Evolutionary conservation across 306 rosid genomes (phyloP).

Genomic region (Cicer cuneatum): DNA sequence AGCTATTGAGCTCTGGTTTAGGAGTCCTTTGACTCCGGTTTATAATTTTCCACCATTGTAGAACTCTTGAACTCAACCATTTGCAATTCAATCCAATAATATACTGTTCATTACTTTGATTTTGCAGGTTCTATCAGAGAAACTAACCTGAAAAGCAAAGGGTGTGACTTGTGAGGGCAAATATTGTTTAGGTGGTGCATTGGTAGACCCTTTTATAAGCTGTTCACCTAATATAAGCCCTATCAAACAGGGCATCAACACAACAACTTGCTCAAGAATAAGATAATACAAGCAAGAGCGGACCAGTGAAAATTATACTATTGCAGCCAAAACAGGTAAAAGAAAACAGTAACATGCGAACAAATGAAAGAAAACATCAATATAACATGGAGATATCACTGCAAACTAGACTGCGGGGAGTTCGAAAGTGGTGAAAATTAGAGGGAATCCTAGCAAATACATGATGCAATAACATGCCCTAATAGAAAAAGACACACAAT

Average conservation of each 20-base stretch:
- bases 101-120: no score
- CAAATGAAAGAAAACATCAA: not conserved
- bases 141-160: no score
- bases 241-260: not conserved
- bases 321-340: not conserved
- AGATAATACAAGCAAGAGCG: constrained; percentile 9
- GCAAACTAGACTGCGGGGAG: not conserved
- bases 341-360: not conserved
- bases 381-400: not conserved
- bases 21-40: no score
- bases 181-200: not conserved
- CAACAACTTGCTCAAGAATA: not conserved
- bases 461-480: not conserved
- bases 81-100: no score
- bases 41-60: no score
- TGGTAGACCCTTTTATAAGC: not conserved
- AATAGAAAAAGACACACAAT: not conserved
- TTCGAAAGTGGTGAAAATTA: not conserved
- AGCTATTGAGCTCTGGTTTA: no score
- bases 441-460: not conserved
- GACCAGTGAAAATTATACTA: not conserved
- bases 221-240: not conserved
- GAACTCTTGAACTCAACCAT: no score
- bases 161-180: not conserved
- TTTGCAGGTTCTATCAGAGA: no score